Evolutionary conservation across 805 yeast species (phyloP).

Genomic region (Tetrapisispora nanseiensis): DNA sequence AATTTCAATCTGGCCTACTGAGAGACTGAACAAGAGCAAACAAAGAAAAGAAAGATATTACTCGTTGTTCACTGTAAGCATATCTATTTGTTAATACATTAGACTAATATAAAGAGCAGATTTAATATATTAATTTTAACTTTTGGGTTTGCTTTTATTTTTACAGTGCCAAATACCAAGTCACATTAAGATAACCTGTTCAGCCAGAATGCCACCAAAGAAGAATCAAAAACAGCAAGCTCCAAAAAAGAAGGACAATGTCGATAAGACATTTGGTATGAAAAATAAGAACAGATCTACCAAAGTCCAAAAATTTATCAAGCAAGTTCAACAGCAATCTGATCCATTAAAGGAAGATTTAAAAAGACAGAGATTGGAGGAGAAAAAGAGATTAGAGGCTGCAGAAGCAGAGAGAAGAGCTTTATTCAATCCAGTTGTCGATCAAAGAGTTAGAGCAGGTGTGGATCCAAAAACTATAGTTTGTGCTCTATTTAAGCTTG

Average conservation of each 20-base stretch:
- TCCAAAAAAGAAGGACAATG: constrained; percentile 55
- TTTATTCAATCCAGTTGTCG: constrained; percentile 54
- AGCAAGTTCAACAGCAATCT: constrained; percentile 56
- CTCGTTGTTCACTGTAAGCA: background rate
- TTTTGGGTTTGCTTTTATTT: no score
- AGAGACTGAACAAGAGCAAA: background rate
- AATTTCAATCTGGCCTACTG: background rate
- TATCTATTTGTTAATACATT: no score
- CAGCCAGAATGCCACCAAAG: constrained; percentile 59
- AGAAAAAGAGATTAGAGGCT: constrained; percentile 82
- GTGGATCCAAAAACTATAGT: constrained; percentile 93
- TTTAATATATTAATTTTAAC: no score
- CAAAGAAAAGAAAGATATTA: no score
- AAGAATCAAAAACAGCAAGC: constrained; percentile 38
- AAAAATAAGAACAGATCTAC: constrained; percentile 92
- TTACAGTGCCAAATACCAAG: no score
- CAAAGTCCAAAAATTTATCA: constrained; percentile 68
- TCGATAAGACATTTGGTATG: constrained; percentile 91
- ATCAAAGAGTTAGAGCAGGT: constrained; percentile 89
- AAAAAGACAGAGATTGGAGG: constrained; percentile 54
- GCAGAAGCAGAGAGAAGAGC: constrained; percentile 84
- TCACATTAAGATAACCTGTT: no score
- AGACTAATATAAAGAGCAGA: no score
- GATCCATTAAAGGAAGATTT: constrained; percentile 71
- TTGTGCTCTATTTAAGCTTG: constrained; percentile 82